These are phyloP conservation scores for Malus fusca DNA, from an alignment of 306 rosid genomes.

Conservation along the genomic window DNA sequence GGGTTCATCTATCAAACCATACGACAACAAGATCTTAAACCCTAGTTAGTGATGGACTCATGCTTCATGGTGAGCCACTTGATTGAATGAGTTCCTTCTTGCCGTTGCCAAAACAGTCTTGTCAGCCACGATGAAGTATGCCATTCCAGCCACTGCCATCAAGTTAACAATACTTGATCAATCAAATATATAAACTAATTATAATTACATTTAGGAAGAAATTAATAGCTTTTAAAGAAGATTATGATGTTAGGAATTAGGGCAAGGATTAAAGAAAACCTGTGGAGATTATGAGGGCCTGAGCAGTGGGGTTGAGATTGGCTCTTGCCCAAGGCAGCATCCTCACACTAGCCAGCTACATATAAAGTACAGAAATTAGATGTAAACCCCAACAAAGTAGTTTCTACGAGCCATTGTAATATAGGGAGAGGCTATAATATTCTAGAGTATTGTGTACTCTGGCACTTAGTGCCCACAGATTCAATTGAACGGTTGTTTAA, in stretches of 20 bases:
- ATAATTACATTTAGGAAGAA: too few relatives aligned
- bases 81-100: constrained; percentile 79
- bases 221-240: neutral
- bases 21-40: too few relatives aligned
- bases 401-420: too few relatives aligned
- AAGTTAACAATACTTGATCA: neutral
- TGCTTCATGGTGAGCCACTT: constrained; percentile 30
- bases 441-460: too few relatives aligned
- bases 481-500: too few relatives aligned
- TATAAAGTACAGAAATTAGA: neutral
- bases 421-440: too few relatives aligned
- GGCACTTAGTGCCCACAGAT: too few relatives aligned
- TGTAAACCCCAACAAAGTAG: neutral
- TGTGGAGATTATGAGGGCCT: constrained; percentile 92
- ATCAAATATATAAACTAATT: too few relatives aligned
- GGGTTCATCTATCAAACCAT: too few relatives aligned
- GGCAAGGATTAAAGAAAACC: constrained; percentile 25
- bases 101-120: constrained; percentile 92
- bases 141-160: constrained; percentile 86
- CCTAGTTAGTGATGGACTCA: constrained; percentile 1
- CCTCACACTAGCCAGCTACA: constrained; percentile 83
- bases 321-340: constrained; percentile 98
- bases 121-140: constrained; percentile 96
- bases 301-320: constrained; percentile 85
- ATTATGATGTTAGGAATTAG: neutral